These are phyloP conservation scores for Suhomyces ambrosiae DNA, from an alignment of 1,139 yeast genomes.

Conservation along the genomic window DNA sequence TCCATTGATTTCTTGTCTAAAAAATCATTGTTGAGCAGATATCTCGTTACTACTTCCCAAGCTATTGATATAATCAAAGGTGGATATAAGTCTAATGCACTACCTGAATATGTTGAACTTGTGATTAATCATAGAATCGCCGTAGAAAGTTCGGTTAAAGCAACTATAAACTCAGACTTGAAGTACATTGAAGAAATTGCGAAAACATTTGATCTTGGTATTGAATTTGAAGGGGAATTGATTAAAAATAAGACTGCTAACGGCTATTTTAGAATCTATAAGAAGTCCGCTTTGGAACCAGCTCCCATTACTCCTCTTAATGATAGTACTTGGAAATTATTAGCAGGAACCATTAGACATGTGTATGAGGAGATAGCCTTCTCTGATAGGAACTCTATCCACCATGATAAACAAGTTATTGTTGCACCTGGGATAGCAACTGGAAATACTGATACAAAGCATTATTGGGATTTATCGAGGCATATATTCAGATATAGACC, in stretches of 20 bases:
- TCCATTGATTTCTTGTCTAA: conserved; percentile 24
- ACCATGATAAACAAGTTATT: conserved; percentile 3
- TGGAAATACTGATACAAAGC: conserved; percentile 83
- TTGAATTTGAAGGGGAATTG: conserved; percentile 12
- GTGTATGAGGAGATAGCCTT: conserved; percentile 19
- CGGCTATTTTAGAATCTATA: conserved; percentile 13
- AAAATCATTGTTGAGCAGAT: conserved; percentile 23
- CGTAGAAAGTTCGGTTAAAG: conserved; percentile 28
- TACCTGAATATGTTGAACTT: conserved; percentile 23
- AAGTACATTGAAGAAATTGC: conserved; percentile 31
- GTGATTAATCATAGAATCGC: conserved; percentile 41
- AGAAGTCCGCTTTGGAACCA: conserved; percentile 12
- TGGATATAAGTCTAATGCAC: conserved; percentile 44
- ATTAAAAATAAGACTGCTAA: conserved; percentile 4
- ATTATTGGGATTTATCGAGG: conserved; percentile 70
- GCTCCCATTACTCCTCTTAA: conserved; percentile 20
- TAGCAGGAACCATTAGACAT: conserved; percentile 20
- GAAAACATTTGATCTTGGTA: conserved; percentile 29
- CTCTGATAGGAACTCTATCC: conserved; percentile 5
- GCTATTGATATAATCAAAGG: conserved; percentile 40
- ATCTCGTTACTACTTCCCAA: conserved; percentile 39
- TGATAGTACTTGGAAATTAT: conserved; percentile 19
- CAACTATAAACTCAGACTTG: conserved; percentile 26
- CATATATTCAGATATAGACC: conserved; percentile 65
- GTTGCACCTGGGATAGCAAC: conserved; percentile 66